These are phyloP conservation scores for Pulveroboletus sp. DNA, from an alignment of 768 basidiomycete genomes.

Conservation along the genomic window DNA sequence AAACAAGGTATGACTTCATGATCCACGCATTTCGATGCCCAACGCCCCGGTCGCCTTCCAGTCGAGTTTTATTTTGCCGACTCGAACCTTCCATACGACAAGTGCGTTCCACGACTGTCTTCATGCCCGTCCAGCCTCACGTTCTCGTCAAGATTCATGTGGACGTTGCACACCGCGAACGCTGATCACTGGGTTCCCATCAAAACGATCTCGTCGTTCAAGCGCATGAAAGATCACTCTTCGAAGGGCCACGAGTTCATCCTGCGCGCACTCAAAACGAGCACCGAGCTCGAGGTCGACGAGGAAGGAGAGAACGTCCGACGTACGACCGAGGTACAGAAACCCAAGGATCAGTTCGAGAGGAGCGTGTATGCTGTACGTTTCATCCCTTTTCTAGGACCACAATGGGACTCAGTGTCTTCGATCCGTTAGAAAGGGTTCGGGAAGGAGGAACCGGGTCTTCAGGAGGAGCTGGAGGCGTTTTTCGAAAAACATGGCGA, in stretches of 20 bases:
- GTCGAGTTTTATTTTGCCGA: constrained; percentile 98
- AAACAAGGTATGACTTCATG: constrained; percentile 46
- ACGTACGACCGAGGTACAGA: constrained; percentile 67
- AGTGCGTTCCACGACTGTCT: constrained; percentile 37
- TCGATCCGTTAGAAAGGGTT: constrained; percentile 74
- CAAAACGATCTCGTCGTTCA: constrained; percentile 85
- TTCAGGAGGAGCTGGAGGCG: constrained; percentile 71
- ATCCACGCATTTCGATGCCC: background rate
- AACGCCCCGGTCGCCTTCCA: constrained; percentile 26
- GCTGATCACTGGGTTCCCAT: constrained; percentile 89
- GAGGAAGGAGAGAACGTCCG: constrained; percentile 69
- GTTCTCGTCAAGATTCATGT: constrained; percentile 72
- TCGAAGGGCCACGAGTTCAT: constrained; percentile 65
- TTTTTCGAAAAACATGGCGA: constrained; percentile 78
- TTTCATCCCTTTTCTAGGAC: constrained; percentile 25
- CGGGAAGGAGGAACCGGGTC: constrained; percentile 54
- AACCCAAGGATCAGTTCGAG: constrained; percentile 75
- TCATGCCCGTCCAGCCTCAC: background rate
- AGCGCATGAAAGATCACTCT: constrained; percentile 81
- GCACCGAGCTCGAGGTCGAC: constrained; percentile 66
- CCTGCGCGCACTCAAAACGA: constrained; percentile 55
- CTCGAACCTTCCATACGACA: constrained; percentile 91
- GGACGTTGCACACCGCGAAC: constrained; percentile 79
- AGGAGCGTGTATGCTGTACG: constrained; percentile 86
- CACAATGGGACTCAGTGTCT: background rate